Evolutionary conservation across 495 filamentous ascomycete species (phyloP), one percentile per base, ranked within the genome.

Genomic region (Penicillium cataractarum): DNA sequence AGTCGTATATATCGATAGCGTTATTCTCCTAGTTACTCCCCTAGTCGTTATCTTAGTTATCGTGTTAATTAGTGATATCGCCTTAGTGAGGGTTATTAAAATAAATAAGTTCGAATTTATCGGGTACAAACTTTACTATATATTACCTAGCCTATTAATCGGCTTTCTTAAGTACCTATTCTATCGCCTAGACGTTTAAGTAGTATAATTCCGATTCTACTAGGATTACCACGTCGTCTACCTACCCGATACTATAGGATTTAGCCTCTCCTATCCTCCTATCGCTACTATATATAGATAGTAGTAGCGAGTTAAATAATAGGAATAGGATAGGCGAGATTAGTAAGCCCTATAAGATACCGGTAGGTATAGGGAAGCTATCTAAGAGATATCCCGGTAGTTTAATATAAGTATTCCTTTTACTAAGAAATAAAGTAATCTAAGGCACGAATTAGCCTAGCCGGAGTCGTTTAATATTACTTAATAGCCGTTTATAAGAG

Each of bases 51-150:
- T n/a, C n/a, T n/a, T 31, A 7, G 29, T 31, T 31, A 31, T 31
- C 3, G 7, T 31, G 7, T n/a, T 31, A 31, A 7, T 31, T 31
- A 4, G 4, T 31, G 3, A 31, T 31, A 31, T 31, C 29, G 29
- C 7, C 7, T 31, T 31, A 31, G 29, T 31, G 29, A 3, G 29
- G 29, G 29, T 31, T 31, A 31, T 3, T 31, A 31, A 64, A 62
- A n/a, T 68, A 46, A 6, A 68, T 53, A 0, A 65, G 52, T 29
- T 46, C 55, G 37, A 57, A 65, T 13, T 65, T 74, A 0, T 67
- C 40, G 0, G 57, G 44, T 1, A 60, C 46, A n/a, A 72, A 75
- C 15, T 46, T 57, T 6, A 63, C 67, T 4, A 62, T 55, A 57
- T 73, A 60, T 4, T 31, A 17, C 5, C 17, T 35, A 0, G 63